A percentile compares a stretch with the other conserved stretches of the same genome.
Evolutionary conservation across 169 alveolate species (phyloP).

Genomic region (Plasmodium gallinaceum): DNA sequence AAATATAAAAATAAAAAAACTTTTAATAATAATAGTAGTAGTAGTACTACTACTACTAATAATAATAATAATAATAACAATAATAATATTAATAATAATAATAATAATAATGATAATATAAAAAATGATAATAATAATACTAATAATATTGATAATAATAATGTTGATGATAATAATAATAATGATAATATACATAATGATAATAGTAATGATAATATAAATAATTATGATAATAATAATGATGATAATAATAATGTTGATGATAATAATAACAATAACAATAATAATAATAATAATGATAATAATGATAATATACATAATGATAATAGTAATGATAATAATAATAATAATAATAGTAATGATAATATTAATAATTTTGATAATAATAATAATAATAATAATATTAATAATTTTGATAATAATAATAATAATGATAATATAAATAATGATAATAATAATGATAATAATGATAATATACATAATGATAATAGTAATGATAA

Average conservation of each 20-base stretch:
- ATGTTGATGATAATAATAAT: neutral
- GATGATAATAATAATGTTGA: neutral
- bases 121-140: neutral
- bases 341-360: neutral
- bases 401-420: neutral
- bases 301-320: neutral
- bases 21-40: constrained; percentile 9
- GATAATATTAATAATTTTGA: neutral
- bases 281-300: neutral
- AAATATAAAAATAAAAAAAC: constrained; percentile 24
- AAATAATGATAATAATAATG: neutral
- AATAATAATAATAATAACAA: constrained; percentile 9
- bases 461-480: neutral
- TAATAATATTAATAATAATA: constrained; percentile 14
- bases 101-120: neutral
- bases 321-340: neutral
- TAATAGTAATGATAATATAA: neutral
- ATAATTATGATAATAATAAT: neutral
- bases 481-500: neutral
- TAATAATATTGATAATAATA: neutral
- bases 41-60: constrained; percentile 1
- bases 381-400: neutral
- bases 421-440: neutral
- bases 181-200: neutral
- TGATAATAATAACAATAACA: neutral